Percentiles rank a stretch among this genome's conserved stretches.
Conservation (phyloP, 805 yeast genomes). For the Wickerhamomyces bisporus region DNA sequence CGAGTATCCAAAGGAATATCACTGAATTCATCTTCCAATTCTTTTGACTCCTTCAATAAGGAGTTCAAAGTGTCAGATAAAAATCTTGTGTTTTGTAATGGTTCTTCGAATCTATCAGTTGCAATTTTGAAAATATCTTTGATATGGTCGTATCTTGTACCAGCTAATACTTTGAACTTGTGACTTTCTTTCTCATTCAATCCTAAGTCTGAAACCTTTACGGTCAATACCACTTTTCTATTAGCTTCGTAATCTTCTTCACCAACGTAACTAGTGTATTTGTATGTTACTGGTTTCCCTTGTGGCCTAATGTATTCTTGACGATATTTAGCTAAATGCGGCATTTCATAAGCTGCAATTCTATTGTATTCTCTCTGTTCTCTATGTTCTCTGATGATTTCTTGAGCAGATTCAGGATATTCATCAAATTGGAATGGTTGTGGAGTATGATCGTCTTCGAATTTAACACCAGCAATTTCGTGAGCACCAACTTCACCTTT, state of each 20-base stretch:
- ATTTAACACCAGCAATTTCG: slow-evolving; percentile 27
- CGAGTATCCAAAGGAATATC: slow-evolving; percentile 83
- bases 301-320: slow-evolving; percentile 55
- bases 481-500: slow-evolving; percentile 39
- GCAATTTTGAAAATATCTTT: slow-evolving; percentile 60
- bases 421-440: slow-evolving; percentile 56
- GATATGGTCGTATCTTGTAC: slow-evolving; percentile 63
- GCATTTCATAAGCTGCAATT: slow-evolving; percentile 89
- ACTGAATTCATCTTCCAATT: slow-evolving; percentile 53
- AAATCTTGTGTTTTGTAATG: slow-evolving; percentile 81
- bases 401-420: slow-evolving; percentile 65
- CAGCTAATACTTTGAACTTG: slow-evolving; percentile 75
- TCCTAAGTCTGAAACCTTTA: slow-evolving; percentile 48
- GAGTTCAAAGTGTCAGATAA: slow-evolving; percentile 59
- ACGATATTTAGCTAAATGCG: slow-evolving; percentile 71
- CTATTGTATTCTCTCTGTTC: slow-evolving; percentile 72
- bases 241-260: slow-evolving; percentile 55
- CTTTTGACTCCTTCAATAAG: slow-evolving; percentile 62
- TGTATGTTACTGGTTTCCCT: slow-evolving; percentile 51
- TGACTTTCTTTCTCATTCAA: slow-evolving; percentile 52
- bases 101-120: slow-evolving; percentile 60
- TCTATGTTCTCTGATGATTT: slow-evolving; percentile 64
- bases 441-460: slow-evolving; percentile 33
- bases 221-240: slow-evolving; percentile 58
- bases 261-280: slow-evolving; percentile 69